phyloP scores from a whole-genome alignment of 139 green algal genomes.

The Chlorella sp. region DNA sequence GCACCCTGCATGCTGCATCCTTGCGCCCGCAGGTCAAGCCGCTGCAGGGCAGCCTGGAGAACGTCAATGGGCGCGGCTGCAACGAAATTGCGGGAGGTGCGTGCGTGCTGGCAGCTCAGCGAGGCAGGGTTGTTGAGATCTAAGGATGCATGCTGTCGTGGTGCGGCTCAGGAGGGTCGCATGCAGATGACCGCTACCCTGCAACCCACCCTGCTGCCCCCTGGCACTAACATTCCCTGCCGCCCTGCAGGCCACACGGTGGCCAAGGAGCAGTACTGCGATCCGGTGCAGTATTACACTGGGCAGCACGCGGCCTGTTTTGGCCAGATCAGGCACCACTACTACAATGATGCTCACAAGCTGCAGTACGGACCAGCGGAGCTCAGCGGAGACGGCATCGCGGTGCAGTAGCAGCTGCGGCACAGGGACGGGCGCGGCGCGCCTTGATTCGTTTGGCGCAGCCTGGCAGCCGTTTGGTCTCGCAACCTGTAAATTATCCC shows the following conservation, averaged over 20 bases:
- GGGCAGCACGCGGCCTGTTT: constrained; percentile 18
- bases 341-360: constrained; percentile 1
- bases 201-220: too few species aligned
- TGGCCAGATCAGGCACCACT: constrained; percentile 12
- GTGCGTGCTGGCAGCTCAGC: too few species aligned
- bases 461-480: too few species aligned
- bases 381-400: not conserved
- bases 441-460: too few species aligned
- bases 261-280: constrained; percentile 20
- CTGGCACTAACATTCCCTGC: too few species aligned
- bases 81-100: constrained; percentile 7
- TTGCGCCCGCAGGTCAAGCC: constrained; percentile 13
- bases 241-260: not conserved
- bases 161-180: too few species aligned
- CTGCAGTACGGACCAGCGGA: not conserved
- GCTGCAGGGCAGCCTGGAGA: constrained; percentile 27
- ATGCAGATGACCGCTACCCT: too few species aligned
- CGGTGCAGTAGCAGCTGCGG: not conserved
- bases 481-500: too few species aligned
- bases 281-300: not conserved
- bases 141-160: too few species aligned
- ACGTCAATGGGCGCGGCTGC: constrained; percentile 21
- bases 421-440: too few species aligned
- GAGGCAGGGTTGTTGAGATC: too few species aligned
- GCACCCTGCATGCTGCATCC: not conserved